Conservation (phyloP, 805 yeast genomes). For the Grigorovia transvaalensis region DNA sequence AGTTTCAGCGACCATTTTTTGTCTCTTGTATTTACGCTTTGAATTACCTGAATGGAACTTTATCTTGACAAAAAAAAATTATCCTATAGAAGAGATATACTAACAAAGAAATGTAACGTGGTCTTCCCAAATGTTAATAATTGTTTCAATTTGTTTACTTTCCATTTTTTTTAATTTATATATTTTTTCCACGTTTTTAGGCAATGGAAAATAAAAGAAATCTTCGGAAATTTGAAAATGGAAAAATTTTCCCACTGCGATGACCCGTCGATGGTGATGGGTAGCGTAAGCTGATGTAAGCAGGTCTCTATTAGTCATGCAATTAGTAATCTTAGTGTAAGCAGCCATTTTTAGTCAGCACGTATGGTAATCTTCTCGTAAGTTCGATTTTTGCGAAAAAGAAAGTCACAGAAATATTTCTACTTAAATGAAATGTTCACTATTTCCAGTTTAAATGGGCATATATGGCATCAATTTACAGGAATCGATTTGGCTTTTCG, state of each 20-base stretch:
- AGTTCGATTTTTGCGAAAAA: too few species aligned
- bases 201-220: neutral
- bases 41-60: neutral
- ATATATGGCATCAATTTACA: neutral
- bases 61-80: neutral
- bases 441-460: neutral
- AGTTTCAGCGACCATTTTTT: slow-evolving; percentile 67
- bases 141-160: neutral
- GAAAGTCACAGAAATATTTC: too few species aligned
- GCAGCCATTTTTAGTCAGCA: neutral
- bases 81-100: neutral
- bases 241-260: neutral
- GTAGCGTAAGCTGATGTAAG: too few species aligned
- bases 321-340: neutral
- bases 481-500: slow-evolving; percentile 22
- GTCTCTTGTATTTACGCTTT: neutral
- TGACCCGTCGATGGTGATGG: neutral
- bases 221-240: neutral
- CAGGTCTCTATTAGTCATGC: neutral
- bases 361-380: neutral
- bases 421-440: too few species aligned
- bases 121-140: neutral
- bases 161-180: too few species aligned
- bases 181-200: neutral
- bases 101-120: neutral